phyloP scores from a whole-genome alignment of 306 rosid species.

The Cyclanthera cordifolia region DNA sequence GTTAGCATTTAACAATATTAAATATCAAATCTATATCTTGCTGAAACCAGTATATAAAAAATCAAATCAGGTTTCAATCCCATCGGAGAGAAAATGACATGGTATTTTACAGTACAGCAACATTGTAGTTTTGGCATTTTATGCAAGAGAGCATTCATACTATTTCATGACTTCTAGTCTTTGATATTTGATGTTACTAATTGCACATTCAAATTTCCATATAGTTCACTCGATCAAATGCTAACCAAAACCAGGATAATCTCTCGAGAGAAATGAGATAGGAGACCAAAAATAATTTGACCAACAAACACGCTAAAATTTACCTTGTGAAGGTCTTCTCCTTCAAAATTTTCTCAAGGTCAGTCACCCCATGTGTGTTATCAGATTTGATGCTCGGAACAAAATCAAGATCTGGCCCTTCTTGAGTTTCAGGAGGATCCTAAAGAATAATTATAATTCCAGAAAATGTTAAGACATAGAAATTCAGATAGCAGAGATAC shows the following conservation, averaged over 20 bases:
- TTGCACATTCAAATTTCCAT: neutral
- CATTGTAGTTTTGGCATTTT: neutral
- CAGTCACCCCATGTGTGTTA: slow-evolving; percentile 36
- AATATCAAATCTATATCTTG: neutral
- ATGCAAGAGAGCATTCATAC: neutral
- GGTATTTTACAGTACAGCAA: neutral
- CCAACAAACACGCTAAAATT: slow-evolving; percentile 14
- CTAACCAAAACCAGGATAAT: neutral
- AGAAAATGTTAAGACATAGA: neutral
- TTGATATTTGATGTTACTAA: neutral
- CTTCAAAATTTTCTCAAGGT: slow-evolving; percentile 66
- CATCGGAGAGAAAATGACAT: neutral
- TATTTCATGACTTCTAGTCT: neutral
- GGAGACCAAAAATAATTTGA: neutral
- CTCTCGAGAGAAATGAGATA: neutral
- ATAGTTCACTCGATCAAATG: neutral
- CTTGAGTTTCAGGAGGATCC: slow-evolving; percentile 34
- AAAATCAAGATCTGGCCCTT: slow-evolving; percentile 22
- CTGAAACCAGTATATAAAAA: neutral
- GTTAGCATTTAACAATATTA: slow-evolving; percentile 5
- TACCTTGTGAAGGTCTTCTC: slow-evolving; percentile 86
- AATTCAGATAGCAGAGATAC: neutral
- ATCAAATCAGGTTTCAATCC: neutral
- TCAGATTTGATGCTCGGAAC: slow-evolving; percentile 28
- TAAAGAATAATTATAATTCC: slow-evolving; percentile 7